Base-by-base conservation (phyloP, 2,329 filamentous ascomycete genomes). In the Dothideomycetes sp. region DNA sequence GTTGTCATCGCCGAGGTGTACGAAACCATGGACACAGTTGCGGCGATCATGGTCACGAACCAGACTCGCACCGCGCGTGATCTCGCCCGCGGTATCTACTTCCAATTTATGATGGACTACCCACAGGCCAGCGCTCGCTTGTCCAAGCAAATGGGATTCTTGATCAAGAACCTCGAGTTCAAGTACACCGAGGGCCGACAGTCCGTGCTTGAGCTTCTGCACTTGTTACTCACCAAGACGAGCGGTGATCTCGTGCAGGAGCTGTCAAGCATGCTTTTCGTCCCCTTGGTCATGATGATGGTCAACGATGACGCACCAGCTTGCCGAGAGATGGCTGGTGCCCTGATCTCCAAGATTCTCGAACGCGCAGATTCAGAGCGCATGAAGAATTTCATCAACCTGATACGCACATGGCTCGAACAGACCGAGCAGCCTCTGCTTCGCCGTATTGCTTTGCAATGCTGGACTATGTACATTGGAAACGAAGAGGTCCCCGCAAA, bases 21-120 rank as follows among this genome's bases (percentile, higher is more conserved):
- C 56, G 89, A 96, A 54, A 81, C 83, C 7, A 74, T 95, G 47
- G 91, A 98, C 57, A 80, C 87, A 52, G 81, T 94, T 19, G 85
- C 86, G 34, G 80, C 76, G 3, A 82, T 95, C 58, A 96, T 96
- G 88, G 83, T 98, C 41, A 94, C 84, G 33, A 96, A 96, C 55
- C 85, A 94, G 46, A 88, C 93, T 50, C 82, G 83, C 50, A 79
- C 83, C 47, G 89, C 89, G 2, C 77, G 91, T 38, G 86, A 95
- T 57, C 69, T 94, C 29, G 88, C 89, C 11, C 75, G 91, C 41
- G 86, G 86, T 15, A 82, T 86, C 11, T 98, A 93, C 61, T 82
- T 94, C 59, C 86, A 95, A 49, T 98, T 98, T 63, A 67, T 98
- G 41, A 77, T 88, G 48, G 87, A 95, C 39, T 98, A 95, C 54